Base-by-base conservation (phyloP, 2,329 filamentous ascomycete species). In the Zopfia rhizophila region DNA sequence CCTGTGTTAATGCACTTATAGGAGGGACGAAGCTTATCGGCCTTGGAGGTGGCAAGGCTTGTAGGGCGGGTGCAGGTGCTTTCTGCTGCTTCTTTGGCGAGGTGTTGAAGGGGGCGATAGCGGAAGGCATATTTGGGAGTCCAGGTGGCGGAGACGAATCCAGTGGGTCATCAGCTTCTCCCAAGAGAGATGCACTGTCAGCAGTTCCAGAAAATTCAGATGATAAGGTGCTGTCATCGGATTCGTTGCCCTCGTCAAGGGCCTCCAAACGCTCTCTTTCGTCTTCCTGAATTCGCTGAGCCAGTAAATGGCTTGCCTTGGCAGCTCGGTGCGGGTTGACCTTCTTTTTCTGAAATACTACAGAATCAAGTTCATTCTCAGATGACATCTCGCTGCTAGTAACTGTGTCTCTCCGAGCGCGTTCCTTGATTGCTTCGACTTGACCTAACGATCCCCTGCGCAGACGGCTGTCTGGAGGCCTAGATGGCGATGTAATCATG, bases 311-410 rank as follows among this genome's bases (percentile, higher is more conserved):
- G 44, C 76, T 76, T 10, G 60, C 55, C 60, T 78, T 81, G 17
- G 82, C 78, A 6, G 82, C 82, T 24, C 83, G 80, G 32, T 81
- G 79, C 1, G 83, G 78, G 2, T 82, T 82, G 49, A 87, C 83
- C 35, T 83, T 78, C 48, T 86, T 82, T 56, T 80, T 81, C 53
- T 86, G 84, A 61, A 85, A 88, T 1, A 80, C 80, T 0, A 84
- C 82, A 1, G 84, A 80, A 57, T 90, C 88, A 32, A 89, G 81
- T 60, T 93, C 89, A 58, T 90, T 91, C 52, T 93, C 89, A 0
- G 89, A 92, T 0, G 89, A 92, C 59, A 93, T 84, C 57, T 93
- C 89, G 61, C 88, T 91, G 71, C 88, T 91, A 1, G 89, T 92
- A 33, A 89, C 86, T 0, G 89, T 92, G 66, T 91, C 89, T 54